Evolutionary conservation across 257 asterid species (phyloP), one percentile per base, ranked within the genome.

Genomic region (Solanum clarkiae): DNA sequence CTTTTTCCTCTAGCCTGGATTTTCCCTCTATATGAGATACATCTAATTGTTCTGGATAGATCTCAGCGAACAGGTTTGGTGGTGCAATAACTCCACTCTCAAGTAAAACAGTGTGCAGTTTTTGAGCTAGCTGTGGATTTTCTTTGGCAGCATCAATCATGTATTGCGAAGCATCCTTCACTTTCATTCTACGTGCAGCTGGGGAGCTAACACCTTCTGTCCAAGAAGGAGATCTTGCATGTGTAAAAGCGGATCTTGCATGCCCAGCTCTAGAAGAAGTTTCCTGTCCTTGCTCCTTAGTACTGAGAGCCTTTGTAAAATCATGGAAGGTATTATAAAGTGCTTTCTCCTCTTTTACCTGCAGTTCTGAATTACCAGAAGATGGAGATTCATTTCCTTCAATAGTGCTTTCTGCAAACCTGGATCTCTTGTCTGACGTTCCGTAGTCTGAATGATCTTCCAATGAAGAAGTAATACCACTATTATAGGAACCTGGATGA

Each of bases 11-110:
- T 10, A 59, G 45, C 24, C 75, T 82, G 62, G 91, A 84, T 89
- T 90, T 92, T 86, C 82, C 84, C 60, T 90, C 93, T 81, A 85
- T 86, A 51, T 82, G 84, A 22, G 86, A 86, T 70, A 84, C 84
- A 77, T 88, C 90, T 80, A 92, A 72, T 87, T 89, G 92, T 55
- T 93, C 93, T 1, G 93, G 84, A 86, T 90, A 93, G 86, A 91
- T 89, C 90, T 94, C 98, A 49, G 94, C 84, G 90, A 96, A 96
- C 91, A 96, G 86, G 91, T 93, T 86, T 32, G 98, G 97, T 79
- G 99, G 99, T 68, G 99, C 98, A 74, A 94, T 96, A 32, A 96
- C 98, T 18, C 99, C 99, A 86, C 99, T 96, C 90, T 96, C 99
- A 36, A 92, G 93, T 24, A 96, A 93, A 84, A 93, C 99, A 66